Evolutionary conservation across 768 basidiomycete genomes (phyloP), one percentile per base, ranked within the genome.

Genomic region (Leccinellum albellum): DNA sequence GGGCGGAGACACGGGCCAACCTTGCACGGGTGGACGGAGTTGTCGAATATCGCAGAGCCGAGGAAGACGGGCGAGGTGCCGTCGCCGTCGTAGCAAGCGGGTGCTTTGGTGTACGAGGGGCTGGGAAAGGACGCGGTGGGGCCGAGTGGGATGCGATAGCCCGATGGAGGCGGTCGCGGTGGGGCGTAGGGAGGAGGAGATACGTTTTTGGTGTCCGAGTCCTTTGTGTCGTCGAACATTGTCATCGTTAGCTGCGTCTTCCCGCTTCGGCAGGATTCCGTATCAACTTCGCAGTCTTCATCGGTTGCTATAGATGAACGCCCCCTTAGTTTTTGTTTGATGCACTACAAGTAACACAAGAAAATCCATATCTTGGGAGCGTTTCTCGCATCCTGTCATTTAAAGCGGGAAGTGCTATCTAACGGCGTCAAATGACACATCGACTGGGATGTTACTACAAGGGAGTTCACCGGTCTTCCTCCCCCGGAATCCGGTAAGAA

Each of bases 11-110:
- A 69, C 10, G 85, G 82, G 1, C 76, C 83, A 63, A 92, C 82
- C 76, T 93, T 94, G 81, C 91, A 92, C 4, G 91, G 91, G 57
- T 93, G 90, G 3, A 91, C 87, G 0, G 85, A 83, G 58, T 76
- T 73, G 54, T 61, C 76, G 66, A 91, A 76, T 47, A 91, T 73
- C 12, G 89, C 91, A 5, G 87, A 88, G 14, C 89, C 91, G 31
- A 94, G 62, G 73, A 78, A 94, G 57, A 91, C 67, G 6, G 86
- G 85, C 2, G 80, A 79, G 24, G 62, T 57, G 2, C 83, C 82
- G 63, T 87, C 83, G 1, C 74, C 69, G 64, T 93, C 89, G 35
- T 70, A 63, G 63, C 79, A 82, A 2, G 82, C 79, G 0, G 88
- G 80, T 1, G 58, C 72, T 20, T 82, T 84, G 33, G 79, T 69